phyloP scores from a whole-genome alignment of 2,329 filamentous ascomycete genomes.

The Nemania sp. region DNA sequence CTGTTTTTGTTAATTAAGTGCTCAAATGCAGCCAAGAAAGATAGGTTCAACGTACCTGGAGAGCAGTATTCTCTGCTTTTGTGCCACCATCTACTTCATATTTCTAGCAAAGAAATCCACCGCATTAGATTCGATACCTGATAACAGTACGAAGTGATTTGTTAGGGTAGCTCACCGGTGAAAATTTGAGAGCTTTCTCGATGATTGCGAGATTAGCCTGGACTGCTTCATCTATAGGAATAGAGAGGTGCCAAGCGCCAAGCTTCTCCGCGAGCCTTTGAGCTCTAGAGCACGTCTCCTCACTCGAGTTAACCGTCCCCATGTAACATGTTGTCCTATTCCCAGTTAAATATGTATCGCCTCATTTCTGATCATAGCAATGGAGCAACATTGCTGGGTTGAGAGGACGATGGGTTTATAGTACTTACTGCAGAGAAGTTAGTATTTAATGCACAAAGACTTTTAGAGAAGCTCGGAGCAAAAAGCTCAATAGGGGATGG shows the following conservation, averaged over 20 bases:
- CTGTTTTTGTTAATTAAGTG: slow-evolving; percentile 11
- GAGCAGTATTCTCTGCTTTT: not conserved
- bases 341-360: too few species aligned
- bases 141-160: not conserved
- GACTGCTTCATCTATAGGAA: slow-evolving; percentile 27
- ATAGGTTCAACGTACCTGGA: not conserved
- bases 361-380: too few species aligned
- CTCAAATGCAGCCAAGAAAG: too few species aligned
- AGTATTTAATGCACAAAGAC: too few species aligned
- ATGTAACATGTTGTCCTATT: slow-evolving; percentile 33
- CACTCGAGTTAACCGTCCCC: slow-evolving; percentile 30
- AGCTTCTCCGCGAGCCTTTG: slow-evolving; percentile 26
- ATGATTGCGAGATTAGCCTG: slow-evolving; percentile 30
- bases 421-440: too few species aligned
- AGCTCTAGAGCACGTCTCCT: slow-evolving; percentile 15
- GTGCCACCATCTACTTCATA: not conserved
- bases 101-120: not conserved
- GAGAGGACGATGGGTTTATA: too few species aligned
- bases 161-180: not conserved
- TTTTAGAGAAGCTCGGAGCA: too few species aligned
- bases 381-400: too few species aligned
- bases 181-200: slow-evolving; percentile 27
- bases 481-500: too few species aligned
- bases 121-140: not conserved
- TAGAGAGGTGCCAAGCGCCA: slow-evolving; percentile 25